These are phyloP conservation scores for Nephelium lappaceum DNA, from an alignment of 345 rosid genomes.

Conservation along the genomic window DNA sequence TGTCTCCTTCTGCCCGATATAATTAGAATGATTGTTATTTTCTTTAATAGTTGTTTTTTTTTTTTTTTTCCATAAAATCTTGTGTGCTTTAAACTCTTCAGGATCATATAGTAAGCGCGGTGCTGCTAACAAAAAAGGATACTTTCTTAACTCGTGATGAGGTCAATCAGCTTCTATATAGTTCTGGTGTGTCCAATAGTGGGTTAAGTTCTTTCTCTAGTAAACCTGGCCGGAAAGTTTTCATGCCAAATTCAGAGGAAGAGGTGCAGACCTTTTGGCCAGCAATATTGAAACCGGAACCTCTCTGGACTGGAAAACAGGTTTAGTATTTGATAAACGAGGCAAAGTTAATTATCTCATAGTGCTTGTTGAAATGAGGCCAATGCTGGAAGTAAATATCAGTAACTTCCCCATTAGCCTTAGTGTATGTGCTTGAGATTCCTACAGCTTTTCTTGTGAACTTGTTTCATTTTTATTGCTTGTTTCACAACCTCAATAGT, in stretches of 20 bases:
- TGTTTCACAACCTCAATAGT: not conserved
- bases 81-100: constrained; percentile 38
- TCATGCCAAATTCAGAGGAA: constrained; percentile 50
- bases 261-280: constrained; percentile 52
- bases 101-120: constrained; percentile 95
- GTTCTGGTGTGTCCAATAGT: constrained; percentile 70
- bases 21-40: constrained; percentile 2
- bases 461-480: constrained; percentile 18
- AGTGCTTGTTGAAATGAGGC: constrained; percentile 1
- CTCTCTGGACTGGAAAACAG: constrained; percentile 99
- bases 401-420: not conserved
- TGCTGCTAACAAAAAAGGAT: constrained; percentile 85
- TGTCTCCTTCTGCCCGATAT: constrained; percentile 15
- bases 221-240: constrained; percentile 69
- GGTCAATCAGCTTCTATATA: constrained; percentile 78
- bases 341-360: constrained; percentile 1
- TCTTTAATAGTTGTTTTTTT: constrained; percentile 17
- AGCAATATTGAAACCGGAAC: constrained; percentile 81
- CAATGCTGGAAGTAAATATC: not conserved
- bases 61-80: not conserved
- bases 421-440: not conserved
- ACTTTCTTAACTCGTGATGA: constrained; percentile 74
- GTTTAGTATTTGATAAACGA: constrained; percentile 34
- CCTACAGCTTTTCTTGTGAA: constrained; percentile 3
- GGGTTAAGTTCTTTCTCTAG: constrained; percentile 43